Percentiles rank a stretch among this genome's conserved stretches.
These are phyloP conservation scores for Barnettozyma pratensis DNA, from an alignment of 805 yeast genomes.

Conservation along the genomic window DNA sequence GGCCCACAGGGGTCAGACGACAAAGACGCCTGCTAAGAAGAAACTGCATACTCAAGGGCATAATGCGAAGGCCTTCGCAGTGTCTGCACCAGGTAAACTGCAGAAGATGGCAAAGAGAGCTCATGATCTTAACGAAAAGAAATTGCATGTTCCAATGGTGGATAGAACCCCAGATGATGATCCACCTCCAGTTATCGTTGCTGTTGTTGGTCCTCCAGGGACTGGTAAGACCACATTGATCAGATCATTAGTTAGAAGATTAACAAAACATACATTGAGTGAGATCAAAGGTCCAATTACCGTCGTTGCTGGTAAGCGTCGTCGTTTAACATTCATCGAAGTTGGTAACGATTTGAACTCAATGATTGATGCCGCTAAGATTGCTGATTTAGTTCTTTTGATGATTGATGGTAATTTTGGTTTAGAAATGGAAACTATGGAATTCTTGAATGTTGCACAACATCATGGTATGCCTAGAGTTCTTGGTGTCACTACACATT, in stretches of 20 bases:
- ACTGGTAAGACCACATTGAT: constrained; percentile 95
- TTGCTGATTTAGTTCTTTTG: constrained; percentile 86
- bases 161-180: constrained; percentile 96
- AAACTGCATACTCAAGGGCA: constrained; percentile 84
- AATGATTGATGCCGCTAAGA: constrained; percentile 94
- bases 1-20: constrained; percentile 65
- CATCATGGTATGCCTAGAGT: constrained; percentile 99
- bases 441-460: constrained; percentile 89
- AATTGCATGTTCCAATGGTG: constrained; percentile 94
- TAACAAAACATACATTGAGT: constrained; percentile 77
- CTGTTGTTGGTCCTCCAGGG: constrained; percentile 98
- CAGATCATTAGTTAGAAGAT: constrained; percentile 79
- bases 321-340: constrained; percentile 89
- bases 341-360: constrained; percentile 89
- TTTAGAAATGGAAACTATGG: constrained; percentile 99
- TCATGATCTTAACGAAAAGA: constrained; percentile 75
- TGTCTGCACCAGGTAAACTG: constrained; percentile 79
- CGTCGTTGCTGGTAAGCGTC: constrained; percentile 89
- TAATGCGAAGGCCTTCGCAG: constrained; percentile 81
- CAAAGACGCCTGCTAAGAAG: constrained; percentile 65
- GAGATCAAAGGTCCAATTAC: constrained; percentile 96
- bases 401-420: constrained; percentile 97
- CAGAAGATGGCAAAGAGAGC: constrained; percentile 80
- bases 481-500: constrained; percentile 90
- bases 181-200: constrained; percentile 94